Evolutionary conservation across 2,329 filamentous ascomycete genomes (phyloP), one percentile per base, ranked within the genome.

Genomic region (Ceratocystis cacaofunesta): DNA sequence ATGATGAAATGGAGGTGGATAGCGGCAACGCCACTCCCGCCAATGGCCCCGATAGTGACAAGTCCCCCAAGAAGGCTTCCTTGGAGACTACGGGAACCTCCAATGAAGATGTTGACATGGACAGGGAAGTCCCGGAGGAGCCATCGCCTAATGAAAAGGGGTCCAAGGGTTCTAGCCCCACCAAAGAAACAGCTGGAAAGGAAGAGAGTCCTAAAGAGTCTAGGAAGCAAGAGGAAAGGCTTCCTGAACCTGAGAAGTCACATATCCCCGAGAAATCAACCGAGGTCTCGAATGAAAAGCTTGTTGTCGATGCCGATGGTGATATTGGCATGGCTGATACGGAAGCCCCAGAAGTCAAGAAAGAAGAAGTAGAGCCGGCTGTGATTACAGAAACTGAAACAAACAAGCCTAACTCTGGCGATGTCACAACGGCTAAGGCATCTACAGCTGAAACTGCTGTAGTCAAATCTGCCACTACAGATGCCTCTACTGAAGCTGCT

Each of bases 71-170:
- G 70, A 70, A 61, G 69, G 68, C 44, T 70, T 73, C 55, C 71
- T 64, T 68, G 6, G 69, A 68, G 36, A 66, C 67, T 22, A 65
- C 75, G 46, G 75, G 76, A 65, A 74, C 76, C 61, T 76, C 75
- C n/a, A 77, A 76, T 22, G 78, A 80, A 65, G 78, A 80, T 62
- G 72, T 79, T 44, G 67, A 72, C 22, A 74, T 75, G 73, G 71
- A 67, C 36, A 43, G 71, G 52, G 73, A 73, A 62, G 69, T 66
- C 1, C 68, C 70, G 1, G 62, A 65, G 15, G 63, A 64, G 28
- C 25, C 69, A 3, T 61, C 68, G 6, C 69, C 68, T n/a, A 64
- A 57, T 4, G 68, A 70, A 43, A 72, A 72, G 65, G 68, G 68
- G 5, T 22, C 61, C 5, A 70, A 68, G 65, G 62, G 15, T 10